Percentiles rank a stretch among this genome's conserved stretches.
These are phyloP conservation scores for Cyberlindnera maclurae DNA, from an alignment of 805 yeast genomes.

Conservation along the genomic window DNA sequence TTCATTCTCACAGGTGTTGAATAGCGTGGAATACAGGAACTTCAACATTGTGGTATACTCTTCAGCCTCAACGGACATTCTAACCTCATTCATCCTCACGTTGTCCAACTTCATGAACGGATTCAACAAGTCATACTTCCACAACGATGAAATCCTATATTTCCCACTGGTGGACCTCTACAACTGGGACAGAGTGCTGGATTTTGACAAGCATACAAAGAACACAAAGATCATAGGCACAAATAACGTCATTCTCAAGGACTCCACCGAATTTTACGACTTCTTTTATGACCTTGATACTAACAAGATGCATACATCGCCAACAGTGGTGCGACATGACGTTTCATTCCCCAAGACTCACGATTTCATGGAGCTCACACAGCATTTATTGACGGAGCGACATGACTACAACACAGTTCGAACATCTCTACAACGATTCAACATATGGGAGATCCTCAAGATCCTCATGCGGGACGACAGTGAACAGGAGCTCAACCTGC, in stretches of 20 bases:
- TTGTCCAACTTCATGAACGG: conserved; percentile 34
- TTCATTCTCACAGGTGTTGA: conserved; percentile 28
- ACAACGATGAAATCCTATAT: conserved; percentile 32
- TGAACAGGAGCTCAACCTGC: conserved; percentile 19
- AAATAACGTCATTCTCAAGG: conserved; percentile 56
- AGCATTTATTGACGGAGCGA: conserved; percentile 11
- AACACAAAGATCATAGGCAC: conserved; percentile 52
- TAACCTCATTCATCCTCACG: conserved; percentile 35
- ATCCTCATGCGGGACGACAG: conserved; percentile 17
- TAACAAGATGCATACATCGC: conserved; percentile 25
- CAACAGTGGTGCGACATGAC: conserved; percentile 7
- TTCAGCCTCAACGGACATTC: conserved; percentile 33
- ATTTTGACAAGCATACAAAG: conserved; percentile 16
- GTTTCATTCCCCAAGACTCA: conserved; percentile 16
- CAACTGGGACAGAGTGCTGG: conserved; percentile 38
- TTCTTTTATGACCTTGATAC: conserved; percentile 52
- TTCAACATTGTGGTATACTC: conserved; percentile 35
- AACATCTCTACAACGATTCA: conserved; percentile 24
- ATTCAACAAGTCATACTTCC: conserved; percentile 36
- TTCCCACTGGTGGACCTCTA: conserved; percentile 61
- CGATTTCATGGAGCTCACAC: conserved; percentile 15
- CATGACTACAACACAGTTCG: conserved; percentile 25
- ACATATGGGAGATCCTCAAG: conserved; percentile 26
- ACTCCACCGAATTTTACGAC: conserved; percentile 51
- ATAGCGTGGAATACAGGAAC: conserved; percentile 30